These are phyloP conservation scores for Xylaria hypoxylon DNA, from an alignment of 2,329 filamentous ascomycete genomes.

Conservation along the genomic window DNA sequence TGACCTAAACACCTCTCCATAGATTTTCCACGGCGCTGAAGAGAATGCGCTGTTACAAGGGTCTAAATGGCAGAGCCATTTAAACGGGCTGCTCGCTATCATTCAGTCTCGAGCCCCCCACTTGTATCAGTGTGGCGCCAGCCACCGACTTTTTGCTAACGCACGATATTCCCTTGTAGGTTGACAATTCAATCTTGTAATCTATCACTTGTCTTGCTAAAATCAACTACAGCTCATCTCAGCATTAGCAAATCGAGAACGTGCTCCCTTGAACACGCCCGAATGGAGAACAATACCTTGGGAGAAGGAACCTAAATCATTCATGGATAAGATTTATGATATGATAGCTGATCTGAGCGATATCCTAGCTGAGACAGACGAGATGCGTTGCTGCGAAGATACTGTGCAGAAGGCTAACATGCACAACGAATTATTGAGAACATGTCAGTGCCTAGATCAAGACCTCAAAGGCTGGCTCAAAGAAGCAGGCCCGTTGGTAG, in stretches of 20 bases:
- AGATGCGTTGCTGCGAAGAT: constrained; percentile 39
- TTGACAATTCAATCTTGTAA: neutral
- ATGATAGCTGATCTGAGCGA: constrained; percentile 46
- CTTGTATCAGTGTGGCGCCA: constrained; percentile 32
- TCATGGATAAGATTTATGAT: constrained; percentile 46
- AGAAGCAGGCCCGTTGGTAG: constrained; percentile 24
- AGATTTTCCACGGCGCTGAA: constrained; percentile 37
- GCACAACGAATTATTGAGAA: constrained; percentile 3
- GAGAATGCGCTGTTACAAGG: constrained; percentile 27
- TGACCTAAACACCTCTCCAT: constrained; percentile 3
- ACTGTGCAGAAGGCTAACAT: neutral
- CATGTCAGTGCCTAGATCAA: constrained; percentile 28
- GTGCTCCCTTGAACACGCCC: constrained; percentile 46
- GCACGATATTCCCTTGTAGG: constrained; percentile 36
- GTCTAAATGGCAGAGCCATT: constrained; percentile 34
- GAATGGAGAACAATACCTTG: constrained; percentile 53
- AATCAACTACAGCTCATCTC: constrained; percentile 23
- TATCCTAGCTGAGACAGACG: constrained; percentile 50
- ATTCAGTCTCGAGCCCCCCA: constrained; percentile 31
- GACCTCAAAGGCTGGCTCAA: constrained; percentile 33
- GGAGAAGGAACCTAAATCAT: constrained; percentile 46
- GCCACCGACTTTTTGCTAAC: constrained; percentile 36
- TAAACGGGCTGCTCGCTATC: constrained; percentile 36
- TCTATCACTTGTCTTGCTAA: constrained; percentile 3
- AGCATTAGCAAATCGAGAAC: constrained; percentile 39